Conservation (phyloP, 2,329 filamentous ascomycete genomes). For the Venturiaceae sp. region DNA sequence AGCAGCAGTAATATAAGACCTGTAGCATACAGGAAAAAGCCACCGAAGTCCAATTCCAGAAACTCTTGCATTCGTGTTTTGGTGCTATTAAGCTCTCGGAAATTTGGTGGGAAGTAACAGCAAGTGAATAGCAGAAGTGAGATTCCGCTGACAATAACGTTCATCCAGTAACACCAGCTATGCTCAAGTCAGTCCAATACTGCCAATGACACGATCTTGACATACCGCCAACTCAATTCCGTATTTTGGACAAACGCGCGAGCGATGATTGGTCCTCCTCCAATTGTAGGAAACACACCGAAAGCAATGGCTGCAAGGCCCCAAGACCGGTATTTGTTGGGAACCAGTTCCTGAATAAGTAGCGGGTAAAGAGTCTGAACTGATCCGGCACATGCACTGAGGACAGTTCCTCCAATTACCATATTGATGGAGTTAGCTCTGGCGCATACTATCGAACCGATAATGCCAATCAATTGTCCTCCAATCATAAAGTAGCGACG, state of each 20-base stretch:
- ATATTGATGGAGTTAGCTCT: conserved; percentile 23
- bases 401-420: conserved; percentile 28
- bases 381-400: conserved; percentile 30
- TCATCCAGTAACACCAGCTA: no score
- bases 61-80: no score
- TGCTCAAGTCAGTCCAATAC: no score
- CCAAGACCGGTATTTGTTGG: conserved; percentile 27
- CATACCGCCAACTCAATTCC: conserved; percentile 31
- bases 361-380: conserved; percentile 33
- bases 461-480: conserved; percentile 21
- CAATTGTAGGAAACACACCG: conserved; percentile 15
- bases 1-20: no score
- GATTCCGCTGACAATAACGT: no score
- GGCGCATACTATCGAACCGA: conserved; percentile 28
- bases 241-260: conserved; percentile 32
- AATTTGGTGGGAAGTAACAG: no score
- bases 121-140: no score
- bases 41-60: no score
- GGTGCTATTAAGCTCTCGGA: no score
- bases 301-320: conserved; percentile 14
- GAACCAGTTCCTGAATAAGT: conserved; percentile 33
- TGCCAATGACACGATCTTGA: no score
- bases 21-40: no score
- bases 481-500: conserved; percentile 31
- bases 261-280: conserved; percentile 39